Base-by-base conservation (phyloP, 2,329 filamentous ascomycete genomes). In the Xylariomycetidae sp. region DNA sequence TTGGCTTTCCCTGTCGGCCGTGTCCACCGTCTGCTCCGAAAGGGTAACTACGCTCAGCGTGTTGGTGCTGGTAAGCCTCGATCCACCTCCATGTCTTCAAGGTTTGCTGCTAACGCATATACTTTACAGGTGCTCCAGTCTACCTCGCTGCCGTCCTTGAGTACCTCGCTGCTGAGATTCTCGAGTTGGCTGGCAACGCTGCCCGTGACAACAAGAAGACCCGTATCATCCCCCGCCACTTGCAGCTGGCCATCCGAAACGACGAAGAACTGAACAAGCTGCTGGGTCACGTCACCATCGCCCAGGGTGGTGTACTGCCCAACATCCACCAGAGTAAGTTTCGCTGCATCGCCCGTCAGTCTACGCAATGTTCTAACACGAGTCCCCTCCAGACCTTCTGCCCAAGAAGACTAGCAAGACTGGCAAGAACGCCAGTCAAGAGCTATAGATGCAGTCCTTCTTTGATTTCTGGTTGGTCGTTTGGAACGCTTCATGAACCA, bases 151-250 rank as follows among this genome's bases (percentile, higher is more conserved):
- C 90, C 36, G 92, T 98, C 36, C 88, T 98, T 31, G 92, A 98
- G 73, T 98, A 98, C 66, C 85, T 98, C 40, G 90, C 92, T 53
- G 92, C 92, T 50, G 92, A 98, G 76, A 96, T 98, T 56, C 88
- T 98, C 60, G 92, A 98, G 73, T 74, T 98, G 72, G 92, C 92
- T 66, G 92, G 92, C 57, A 98, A 98, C 69, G 92, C 92, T 58
- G 92, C 92, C 47, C 90, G 92, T 57, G 92, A 98, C 74, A 96
- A 97, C 83, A 98, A 98, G 87, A 97, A 97, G 85, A 98, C 90
- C 49, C 89, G 92, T 85, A 98, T 98, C 74, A 98, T 97, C 43
- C 92, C 92, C 49, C 88, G 92, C 69, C 92, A 98, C 70, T 81
- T 98, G 30, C 92, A 98, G 76, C 88, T 98, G 55, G 92, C 92